Percentiles rank a stretch among this genome's conserved stretches.
Conservation (phyloP, 805 yeast species). For the Wickerhamiella nectarea region DNA sequence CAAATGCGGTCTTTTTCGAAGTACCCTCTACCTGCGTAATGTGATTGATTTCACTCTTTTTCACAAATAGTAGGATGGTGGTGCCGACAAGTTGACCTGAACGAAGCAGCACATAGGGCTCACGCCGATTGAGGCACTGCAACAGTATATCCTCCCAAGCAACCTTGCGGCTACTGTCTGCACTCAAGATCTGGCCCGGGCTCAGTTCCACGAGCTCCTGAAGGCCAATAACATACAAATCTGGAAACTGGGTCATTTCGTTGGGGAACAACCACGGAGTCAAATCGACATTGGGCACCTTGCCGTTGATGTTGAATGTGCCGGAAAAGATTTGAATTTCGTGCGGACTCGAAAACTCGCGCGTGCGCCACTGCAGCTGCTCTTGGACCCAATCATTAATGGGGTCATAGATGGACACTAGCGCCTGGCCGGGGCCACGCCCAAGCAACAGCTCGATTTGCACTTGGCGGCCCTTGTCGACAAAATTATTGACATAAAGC, state of each 20-base stretch:
- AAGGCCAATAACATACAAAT: slow-evolving; percentile 75
- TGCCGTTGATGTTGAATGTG: slow-evolving; percentile 79
- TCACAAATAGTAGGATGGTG: slow-evolving; percentile 56
- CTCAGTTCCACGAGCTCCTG: slow-evolving; percentile 91
- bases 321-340: slow-evolving; percentile 61
- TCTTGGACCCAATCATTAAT: slow-evolving; percentile 69
- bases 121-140: slow-evolving; percentile 44
- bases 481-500: slow-evolving; percentile 89
- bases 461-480: slow-evolving; percentile 81
- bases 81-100: slow-evolving; percentile 88
- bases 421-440: slow-evolving; percentile 50
- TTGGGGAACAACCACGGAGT: slow-evolving; percentile 71
- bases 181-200: slow-evolving; percentile 78
- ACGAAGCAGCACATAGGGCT: slow-evolving; percentile 53
- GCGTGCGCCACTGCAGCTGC: slow-evolving; percentile 37
- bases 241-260: slow-evolving; percentile 37
- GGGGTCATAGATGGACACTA: slow-evolving; percentile 76
- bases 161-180: slow-evolving; percentile 62
- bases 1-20: slow-evolving; percentile 87
- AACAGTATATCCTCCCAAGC: slow-evolving; percentile 67
- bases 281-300: slow-evolving; percentile 43
- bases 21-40: slow-evolving; percentile 86
- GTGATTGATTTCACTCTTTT: slow-evolving; percentile 40
- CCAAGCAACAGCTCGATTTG: slow-evolving; percentile 82
- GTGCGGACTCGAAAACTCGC: slow-evolving; percentile 46